Base-by-base conservation (phyloP, 164 flowering plant genomes). In the Annona squamosa region DNA sequence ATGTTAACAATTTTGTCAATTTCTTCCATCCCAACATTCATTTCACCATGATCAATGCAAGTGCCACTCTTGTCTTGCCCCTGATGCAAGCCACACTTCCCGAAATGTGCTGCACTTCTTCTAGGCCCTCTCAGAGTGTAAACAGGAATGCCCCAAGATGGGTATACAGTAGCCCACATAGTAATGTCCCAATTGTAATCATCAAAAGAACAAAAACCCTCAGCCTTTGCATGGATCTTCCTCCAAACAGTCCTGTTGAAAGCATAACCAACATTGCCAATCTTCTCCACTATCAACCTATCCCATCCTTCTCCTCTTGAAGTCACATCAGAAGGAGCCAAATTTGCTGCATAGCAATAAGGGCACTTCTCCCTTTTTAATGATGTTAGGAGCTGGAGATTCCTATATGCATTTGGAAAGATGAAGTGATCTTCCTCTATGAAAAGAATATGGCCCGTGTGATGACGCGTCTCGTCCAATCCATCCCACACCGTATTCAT, bases 401-500 rank as follows among this genome's bases (percentile, higher is more conserved):
- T 94, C 37, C 90, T 84, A 78, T 94, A 92, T 0, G 97, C 99
- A 84, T 94, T 92, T 0, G 97, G 99, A 69, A 85, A 90, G 41
- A 92, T 86, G 76, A 81, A 92, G 76, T 94, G 99, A 76, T 94
- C 98, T 68, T 94, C 98, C 78, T 94, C 98, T 45, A 94, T 89
- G 81, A 94, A 94, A 71, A 94, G 88, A 77, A 94, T 87, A 81
- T 94, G 92, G 19, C 94, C 94, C 0, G 75, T 65, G 44, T 88
- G 91, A 16, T 59, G 74, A 74, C 70, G 68, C 3, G 92, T 91
- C 82, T 94, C 99, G 73, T 82, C 79, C 86, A 94, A 77, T 43
- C 95, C 92, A 83, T 94, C 95, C 98, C 97, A 94, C 46, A 94
- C 92, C 0, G 95, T 91, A 78, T 92, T 94, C 99, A 94, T 94